A percentile compares a stretch with the other conserved stretches of the same genome.
Conservation (phyloP, 2,329 filamentous ascomycete species). For the Thielaviopsis punctulata region DNA sequence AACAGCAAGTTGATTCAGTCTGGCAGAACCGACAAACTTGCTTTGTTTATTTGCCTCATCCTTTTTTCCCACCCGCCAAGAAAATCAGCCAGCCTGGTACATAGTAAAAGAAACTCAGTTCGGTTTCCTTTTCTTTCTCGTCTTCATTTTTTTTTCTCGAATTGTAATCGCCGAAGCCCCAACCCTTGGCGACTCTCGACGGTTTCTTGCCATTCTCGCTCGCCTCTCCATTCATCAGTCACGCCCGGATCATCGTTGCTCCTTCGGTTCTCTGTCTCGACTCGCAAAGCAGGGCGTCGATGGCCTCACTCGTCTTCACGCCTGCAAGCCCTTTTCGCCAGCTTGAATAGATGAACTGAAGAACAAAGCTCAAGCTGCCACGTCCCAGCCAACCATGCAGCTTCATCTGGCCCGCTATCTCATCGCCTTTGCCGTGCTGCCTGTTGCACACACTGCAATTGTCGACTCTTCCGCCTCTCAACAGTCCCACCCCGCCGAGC, state of each 20-base stretch:
- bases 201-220: background rate
- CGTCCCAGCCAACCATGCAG: slow-evolving; percentile 11
- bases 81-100: background rate
- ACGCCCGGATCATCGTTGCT: background rate
- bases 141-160: too few species aligned
- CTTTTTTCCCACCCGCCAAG: background rate
- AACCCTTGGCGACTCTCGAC: too few species aligned
- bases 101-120: too few species aligned
- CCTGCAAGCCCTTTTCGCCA: slow-evolving; percentile 3
- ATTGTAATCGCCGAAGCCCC: too few species aligned
- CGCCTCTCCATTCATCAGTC: background rate
- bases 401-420: slow-evolving; percentile 10
- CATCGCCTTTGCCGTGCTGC: slow-evolving; percentile 11
- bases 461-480: slow-evolving; percentile 9
- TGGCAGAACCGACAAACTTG: too few species aligned
- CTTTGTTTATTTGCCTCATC: background rate
- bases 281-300: slow-evolving; percentile 6
- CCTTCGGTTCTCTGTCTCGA: background rate
- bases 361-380: background rate
- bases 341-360: slow-evolving; percentile 10
- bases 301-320: slow-evolving; percentile 11
- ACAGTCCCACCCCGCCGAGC: slow-evolving; percentile 6
- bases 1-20: background rate
- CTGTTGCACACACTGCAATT: slow-evolving; percentile 11
- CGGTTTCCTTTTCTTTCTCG: too few species aligned